Evolutionary conservation across 1,284 basidiomycete genomes (phyloP).

Genomic region (Puccinia hordei): DNA sequence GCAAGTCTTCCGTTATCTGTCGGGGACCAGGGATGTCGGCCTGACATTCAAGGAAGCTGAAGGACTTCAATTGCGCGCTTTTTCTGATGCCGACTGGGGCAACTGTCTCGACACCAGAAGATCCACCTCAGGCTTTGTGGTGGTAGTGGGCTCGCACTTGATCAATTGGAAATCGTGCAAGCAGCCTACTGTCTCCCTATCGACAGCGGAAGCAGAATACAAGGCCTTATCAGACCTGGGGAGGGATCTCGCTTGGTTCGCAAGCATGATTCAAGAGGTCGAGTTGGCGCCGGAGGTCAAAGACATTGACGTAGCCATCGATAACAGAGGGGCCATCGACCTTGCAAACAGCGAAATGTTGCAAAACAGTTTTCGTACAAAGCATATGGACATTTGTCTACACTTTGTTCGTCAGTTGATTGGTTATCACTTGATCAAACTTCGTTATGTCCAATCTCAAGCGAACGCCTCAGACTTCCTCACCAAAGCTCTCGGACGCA

Average conservation of each 20-base stretch:
- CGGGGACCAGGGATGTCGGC: neutral
- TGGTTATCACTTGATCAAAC: too few relatives aligned
- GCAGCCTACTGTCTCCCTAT: neutral
- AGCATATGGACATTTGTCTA: neutral
- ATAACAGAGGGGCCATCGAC: neutral
- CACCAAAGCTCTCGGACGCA: too few relatives aligned
- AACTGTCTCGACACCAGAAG: neutral
- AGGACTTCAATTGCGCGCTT: neutral
- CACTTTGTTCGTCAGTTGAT: neutral
- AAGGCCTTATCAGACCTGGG: neutral
- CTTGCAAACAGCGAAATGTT: neutral
- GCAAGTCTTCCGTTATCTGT: neutral
- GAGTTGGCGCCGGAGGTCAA: neutral
- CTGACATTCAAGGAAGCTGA: neutral
- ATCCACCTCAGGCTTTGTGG: neutral
- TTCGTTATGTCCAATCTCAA: neutral
- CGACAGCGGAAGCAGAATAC: neutral
- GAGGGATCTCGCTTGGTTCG: neutral
- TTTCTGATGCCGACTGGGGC: neutral
- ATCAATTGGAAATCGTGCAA: neutral
- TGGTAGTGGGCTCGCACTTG: neutral
- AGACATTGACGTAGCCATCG: neutral
- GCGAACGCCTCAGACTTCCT: too few relatives aligned
- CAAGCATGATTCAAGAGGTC: neutral
- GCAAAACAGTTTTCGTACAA: neutral